Evolutionary conservation across 225 moss, liverwort and hornwort genomes (phyloP).

Genomic region (Straminergon stramineum): DNA sequence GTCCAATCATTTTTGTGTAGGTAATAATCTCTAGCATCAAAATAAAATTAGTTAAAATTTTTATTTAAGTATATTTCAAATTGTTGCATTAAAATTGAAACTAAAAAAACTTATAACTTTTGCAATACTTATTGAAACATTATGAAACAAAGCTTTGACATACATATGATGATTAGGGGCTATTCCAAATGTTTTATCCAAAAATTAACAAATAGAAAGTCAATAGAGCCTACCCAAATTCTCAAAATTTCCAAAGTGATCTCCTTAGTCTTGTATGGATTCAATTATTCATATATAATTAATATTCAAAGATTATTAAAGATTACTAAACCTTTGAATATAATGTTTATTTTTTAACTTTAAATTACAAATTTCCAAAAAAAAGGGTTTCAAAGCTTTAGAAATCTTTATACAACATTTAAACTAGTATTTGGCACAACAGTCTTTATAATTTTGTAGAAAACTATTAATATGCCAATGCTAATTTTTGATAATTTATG

Average conservation of each 20-base stretch:
- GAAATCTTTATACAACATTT: not conserved
- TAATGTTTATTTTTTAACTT: not conserved
- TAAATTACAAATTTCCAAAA: too few species aligned
- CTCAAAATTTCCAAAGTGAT: too few species aligned
- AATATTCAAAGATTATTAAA: not conserved
- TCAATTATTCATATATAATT: not conserved
- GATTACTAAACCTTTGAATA: not conserved
- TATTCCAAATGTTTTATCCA: not conserved
- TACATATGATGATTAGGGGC: not conserved
- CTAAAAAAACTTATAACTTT: not conserved
- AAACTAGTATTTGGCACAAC: not conserved
- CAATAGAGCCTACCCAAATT: not conserved
- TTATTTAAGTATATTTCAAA: not conserved
- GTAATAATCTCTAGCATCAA: not conserved
- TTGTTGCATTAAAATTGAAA: not conserved
- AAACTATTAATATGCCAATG: fast-evolving
- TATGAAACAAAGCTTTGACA: fast-evolving
- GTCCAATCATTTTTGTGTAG: fast-evolving
- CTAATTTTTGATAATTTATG: not conserved
- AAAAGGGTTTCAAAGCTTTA: not conserved
- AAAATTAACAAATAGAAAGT: not conserved
- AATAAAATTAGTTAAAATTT: not conserved
- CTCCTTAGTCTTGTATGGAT: fast-evolving
- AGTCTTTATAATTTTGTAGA: not conserved
- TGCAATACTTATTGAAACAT: not conserved